A percentile compares a stretch with the other conserved stretches of the same genome.
phyloP scores from a whole-genome alignment of 208 protist genomes.

The Porcisia deanei region DNA sequence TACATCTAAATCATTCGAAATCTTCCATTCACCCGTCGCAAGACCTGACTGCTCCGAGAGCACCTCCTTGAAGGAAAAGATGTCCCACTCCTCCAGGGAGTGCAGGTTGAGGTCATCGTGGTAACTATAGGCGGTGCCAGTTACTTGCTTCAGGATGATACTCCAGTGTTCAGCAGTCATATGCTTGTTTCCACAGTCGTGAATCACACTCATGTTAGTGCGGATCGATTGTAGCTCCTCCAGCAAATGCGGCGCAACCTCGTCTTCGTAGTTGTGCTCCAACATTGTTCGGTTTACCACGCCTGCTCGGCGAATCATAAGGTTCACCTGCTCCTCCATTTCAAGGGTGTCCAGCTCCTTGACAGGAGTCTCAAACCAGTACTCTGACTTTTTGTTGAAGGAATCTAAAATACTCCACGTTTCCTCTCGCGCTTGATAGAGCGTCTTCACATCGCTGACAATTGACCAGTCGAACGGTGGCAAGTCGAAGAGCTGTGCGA shows the following conservation, averaged over 20 bases:
- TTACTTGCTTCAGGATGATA: constrained; percentile 90
- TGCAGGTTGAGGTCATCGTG: constrained; percentile 86
- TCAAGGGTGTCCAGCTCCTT: constrained; percentile 81
- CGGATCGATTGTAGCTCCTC: constrained; percentile 80
- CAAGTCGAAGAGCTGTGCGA: constrained; percentile 85
- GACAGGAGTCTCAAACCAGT: constrained; percentile 84
- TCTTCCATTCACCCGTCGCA: constrained; percentile 94
- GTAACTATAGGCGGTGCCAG: constrained; percentile 81
- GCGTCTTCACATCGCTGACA: constrained; percentile 52
- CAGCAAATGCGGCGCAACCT: constrained; percentile 77
- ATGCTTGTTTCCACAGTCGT: constrained; percentile 94
- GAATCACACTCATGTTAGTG: constrained; percentile 84
- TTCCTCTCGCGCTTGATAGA: constrained; percentile 77
- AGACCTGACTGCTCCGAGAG: constrained; percentile 89
- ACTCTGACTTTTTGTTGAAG: constrained; percentile 82
- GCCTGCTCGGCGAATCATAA: constrained; percentile 68
- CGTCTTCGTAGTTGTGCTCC: constrained; percentile 86
- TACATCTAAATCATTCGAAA: constrained; percentile 90
- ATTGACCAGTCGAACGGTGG: constrained; percentile 81
- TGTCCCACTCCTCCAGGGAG: constrained; percentile 76
- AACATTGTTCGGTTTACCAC: constrained; percentile 70
- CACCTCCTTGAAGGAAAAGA: constrained; percentile 85
- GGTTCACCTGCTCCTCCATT: constrained; percentile 88
- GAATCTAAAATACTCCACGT: constrained; percentile 80
- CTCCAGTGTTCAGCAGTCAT: constrained; percentile 92